These are phyloP conservation scores for Aspergillus cavernicola DNA, from an alignment of 495 filamentous ascomycete species.

Conservation along the genomic window DNA sequence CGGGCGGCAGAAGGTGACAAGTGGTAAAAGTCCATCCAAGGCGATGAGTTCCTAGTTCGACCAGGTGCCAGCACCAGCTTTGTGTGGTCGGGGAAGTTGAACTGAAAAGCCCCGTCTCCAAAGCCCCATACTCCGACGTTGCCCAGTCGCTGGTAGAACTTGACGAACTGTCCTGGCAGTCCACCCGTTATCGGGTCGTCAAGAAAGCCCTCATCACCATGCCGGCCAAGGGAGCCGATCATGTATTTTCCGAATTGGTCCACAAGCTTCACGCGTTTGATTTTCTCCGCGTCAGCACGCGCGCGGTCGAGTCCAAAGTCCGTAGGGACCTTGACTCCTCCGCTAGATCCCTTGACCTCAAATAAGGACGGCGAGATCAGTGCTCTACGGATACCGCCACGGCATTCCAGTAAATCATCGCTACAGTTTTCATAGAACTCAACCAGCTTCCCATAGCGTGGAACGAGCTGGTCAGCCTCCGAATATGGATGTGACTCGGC, in stretches of 20 bases:
- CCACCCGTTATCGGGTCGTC: conserved; percentile 28
- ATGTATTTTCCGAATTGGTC: conserved; percentile 95
- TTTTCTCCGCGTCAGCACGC: conserved; percentile 62
- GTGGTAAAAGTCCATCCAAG: conserved; percentile 80
- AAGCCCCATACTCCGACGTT: conserved; percentile 90
- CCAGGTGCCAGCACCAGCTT: conserved; percentile 79
- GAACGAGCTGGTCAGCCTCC: conserved; percentile 62
- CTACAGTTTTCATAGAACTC: conserved; percentile 78
- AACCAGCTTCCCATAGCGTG: conserved; percentile 58
- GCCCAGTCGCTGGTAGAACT: conserved; percentile 84
- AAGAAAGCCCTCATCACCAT: conserved; percentile 39
- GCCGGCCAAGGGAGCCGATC: conserved; percentile 56
- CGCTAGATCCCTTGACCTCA: conserved; percentile 29
- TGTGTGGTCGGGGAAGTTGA: conserved; percentile 98
- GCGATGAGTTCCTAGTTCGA: conserved; percentile 51
- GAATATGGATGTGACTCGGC: conserved; percentile 50
- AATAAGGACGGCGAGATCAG: conserved; percentile 59
- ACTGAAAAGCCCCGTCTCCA: conserved; percentile 81
- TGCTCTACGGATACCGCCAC: conserved; percentile 58
- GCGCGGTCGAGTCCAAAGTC: conserved; percentile 51
- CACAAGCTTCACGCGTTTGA: conserved; percentile 74
- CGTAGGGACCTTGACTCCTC: conserved; percentile 41
- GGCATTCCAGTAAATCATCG: conserved; percentile 35
- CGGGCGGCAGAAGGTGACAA: conserved; percentile 66
- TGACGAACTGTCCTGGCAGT: conserved; percentile 61